A percentile compares a stretch with the other conserved stretches of the same genome.
Conservation (phyloP, 2,329 filamentous ascomycete genomes). For the Stagonosporopsis chrysanthemi region DNA sequence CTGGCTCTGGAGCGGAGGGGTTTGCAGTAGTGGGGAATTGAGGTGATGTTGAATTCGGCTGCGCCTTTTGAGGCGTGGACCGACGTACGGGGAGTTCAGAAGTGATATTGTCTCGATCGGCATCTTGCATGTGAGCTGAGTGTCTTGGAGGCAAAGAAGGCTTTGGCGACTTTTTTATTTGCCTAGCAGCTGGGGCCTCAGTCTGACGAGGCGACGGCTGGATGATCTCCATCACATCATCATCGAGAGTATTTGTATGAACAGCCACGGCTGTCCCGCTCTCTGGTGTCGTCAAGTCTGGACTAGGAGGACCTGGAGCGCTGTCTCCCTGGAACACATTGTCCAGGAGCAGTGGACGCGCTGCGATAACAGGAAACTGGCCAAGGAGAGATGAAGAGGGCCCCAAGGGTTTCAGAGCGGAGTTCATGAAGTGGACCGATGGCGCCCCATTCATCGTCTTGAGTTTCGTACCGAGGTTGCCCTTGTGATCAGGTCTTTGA, state of each 20-base stretch:
- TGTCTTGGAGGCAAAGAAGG: not conserved
- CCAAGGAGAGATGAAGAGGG: slow-evolving; percentile 5
- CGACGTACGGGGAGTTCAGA: not conserved
- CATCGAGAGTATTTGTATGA: not conserved
- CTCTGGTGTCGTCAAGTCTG: slow-evolving; percentile 7
- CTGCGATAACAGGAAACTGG: not conserved
- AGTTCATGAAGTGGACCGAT: slow-evolving; percentile 33
- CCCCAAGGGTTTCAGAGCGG: slow-evolving; percentile 24
- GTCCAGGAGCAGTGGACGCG: slow-evolving; percentile 18
- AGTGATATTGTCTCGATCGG: not conserved
- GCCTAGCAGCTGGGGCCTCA: not conserved
- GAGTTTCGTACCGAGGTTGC: not conserved
- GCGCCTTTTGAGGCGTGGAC: not conserved
- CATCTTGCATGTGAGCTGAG: not conserved
- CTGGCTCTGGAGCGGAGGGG: not conserved
- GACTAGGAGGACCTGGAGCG: not conserved
- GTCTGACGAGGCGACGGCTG: not conserved
- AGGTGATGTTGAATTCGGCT: not conserved
- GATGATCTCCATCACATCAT: not conserved
- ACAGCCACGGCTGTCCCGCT: not conserved
- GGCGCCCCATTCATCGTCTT: slow-evolving; percentile 21
- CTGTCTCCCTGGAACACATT: slow-evolving; percentile 8
- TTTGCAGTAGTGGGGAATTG: not conserved
- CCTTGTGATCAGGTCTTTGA: not conserved
- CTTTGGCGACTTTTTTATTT: not conserved